Percentiles rank a stretch among this genome's conserved stretches.
Conservation (phyloP, 495 filamentous ascomycete species). For the Emericellopsis terricola region DNA sequence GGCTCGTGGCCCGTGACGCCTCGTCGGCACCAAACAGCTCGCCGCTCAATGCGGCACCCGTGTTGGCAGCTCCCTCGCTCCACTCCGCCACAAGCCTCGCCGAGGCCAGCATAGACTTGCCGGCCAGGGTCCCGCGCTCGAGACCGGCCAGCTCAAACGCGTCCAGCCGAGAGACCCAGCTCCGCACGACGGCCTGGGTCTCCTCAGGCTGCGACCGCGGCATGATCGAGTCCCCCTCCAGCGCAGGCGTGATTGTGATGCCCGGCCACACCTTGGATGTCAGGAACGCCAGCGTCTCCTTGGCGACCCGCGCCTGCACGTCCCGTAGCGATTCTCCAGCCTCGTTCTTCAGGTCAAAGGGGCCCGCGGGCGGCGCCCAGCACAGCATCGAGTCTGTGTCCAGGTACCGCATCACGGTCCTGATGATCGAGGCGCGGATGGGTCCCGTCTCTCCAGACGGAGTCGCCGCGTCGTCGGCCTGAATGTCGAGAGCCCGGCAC, state of each 20-base stretch:
- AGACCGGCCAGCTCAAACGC: conserved; percentile 70
- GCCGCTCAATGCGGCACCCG: conserved; percentile 4
- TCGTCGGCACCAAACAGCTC: conserved; percentile 44
- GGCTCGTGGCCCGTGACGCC: conserved; percentile 55
- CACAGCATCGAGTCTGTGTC: conserved; percentile 90
- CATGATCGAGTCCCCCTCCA: conserved; percentile 56
- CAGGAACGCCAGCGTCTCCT: conserved; percentile 51
- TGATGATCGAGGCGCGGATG: conserved; percentile 39
- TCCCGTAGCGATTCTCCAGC: conserved; percentile 41
- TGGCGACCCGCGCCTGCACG: conserved; percentile 47
- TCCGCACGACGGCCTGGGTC: conserved; percentile 54
- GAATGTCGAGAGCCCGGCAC: conserved; percentile 65
- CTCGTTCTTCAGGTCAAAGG: conserved; percentile 12
- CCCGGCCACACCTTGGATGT: conserved; percentile 71
- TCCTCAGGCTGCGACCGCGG: conserved; percentile 49
- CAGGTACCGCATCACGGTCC: conserved; percentile 63
- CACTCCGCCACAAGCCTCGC: conserved; percentile 69
- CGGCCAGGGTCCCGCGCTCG: conserved; percentile 65
- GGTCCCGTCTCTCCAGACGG: conserved; percentile 6
- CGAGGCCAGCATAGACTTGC: conserved; percentile 70
- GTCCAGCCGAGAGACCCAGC: conserved; percentile 57
- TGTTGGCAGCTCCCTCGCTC: conserved; percentile 48
- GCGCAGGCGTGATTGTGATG: conserved; percentile 51
- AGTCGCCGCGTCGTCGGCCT: conserved; percentile 28
- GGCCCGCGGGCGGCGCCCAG: conserved; percentile 45